Base-by-base conservation (phyloP, 202 grass and related monocot species). In the Dendrocalamus latiflorus region DNA sequence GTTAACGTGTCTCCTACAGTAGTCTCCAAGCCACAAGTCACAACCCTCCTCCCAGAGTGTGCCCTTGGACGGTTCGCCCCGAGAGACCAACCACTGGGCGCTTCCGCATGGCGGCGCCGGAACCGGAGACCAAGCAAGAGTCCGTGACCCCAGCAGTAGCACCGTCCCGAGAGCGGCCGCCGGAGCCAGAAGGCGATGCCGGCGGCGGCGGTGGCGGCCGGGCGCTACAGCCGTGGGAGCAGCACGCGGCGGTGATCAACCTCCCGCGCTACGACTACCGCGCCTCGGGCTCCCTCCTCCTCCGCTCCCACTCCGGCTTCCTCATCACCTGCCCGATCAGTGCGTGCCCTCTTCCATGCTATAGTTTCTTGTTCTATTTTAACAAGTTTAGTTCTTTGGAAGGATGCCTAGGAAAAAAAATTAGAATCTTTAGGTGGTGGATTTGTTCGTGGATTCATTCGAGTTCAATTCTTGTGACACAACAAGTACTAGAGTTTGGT, bases 301-400 rank as follows among this genome's bases (percentile, higher is more conserved):
- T n/a, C n/a, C n/a, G n/a, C n/a, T n/a, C n/a, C n/a, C n/a, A n/a
- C n/a, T n/a, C n/a, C n/a, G n/a, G n/a, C 2, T 98, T 98, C 81
- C 93, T 98, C 79, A 98, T 98, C 87, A 98, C 95, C 59, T 98
- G 95, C 75, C 95, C 95, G 55, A 98, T 98, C 79, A 95, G 93
- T 98, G 49, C 92, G 89, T 83, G 22, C 14, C 70, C 39, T 60
- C 14, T 38, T 50, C 80, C 25, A 37, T 34, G 36, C 10, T 83
- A 65, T 22, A 64, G 18, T 66, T 69, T 68, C 42, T 70, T 58
- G 44, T 1, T 11, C 8, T 39, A 34, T 43, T 72, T 63, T n/a
- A 6, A 6, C 37, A 41, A 22, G 24, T 42, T 9, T 8, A 17
- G 6, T 26, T 13, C 3, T n/a, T 66, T 74, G 13, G 20, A 75